Conservation (phyloP, 306 rosid genomes). For the Pyrus communis region DNA sequence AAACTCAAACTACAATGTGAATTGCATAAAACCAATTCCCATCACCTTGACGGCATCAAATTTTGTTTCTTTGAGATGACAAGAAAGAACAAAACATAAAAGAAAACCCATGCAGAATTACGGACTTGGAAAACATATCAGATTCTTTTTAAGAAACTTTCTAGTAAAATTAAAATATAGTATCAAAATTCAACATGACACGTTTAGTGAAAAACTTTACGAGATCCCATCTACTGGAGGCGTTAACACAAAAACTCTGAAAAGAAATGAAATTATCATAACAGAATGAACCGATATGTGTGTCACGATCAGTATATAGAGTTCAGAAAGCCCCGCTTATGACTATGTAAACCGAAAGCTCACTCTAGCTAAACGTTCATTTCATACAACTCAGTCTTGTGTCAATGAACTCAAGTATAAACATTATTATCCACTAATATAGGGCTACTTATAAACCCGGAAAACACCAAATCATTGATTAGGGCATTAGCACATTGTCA, state of each 20-base stretch:
- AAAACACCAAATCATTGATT: not conserved
- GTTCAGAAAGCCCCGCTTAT: not conserved
- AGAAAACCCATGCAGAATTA: not conserved
- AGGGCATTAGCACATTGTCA: not conserved
- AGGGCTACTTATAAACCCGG: not conserved
- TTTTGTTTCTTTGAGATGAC: conserved; percentile 7
- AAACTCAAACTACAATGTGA: conserved; percentile 1
- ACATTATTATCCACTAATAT: not conserved
- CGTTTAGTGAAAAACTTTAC: not conserved
- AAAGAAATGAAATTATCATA: not conserved
- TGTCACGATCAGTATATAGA: not conserved
- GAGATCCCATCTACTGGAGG: not conserved
- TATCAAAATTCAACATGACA: not conserved
- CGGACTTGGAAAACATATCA: not conserved
- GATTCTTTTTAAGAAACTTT: not conserved
- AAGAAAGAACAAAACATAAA: not conserved
- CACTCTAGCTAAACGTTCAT: not conserved
- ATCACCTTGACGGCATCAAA: not conserved
- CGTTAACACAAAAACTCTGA: not conserved
- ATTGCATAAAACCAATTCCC: not conserved
- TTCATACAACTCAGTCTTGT: not conserved
- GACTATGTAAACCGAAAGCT: not conserved
- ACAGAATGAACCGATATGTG: not conserved
- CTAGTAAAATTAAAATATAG: not conserved
- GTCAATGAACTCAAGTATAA: not conserved